Percentiles rank a stretch among this genome's conserved stretches.
Conservation (phyloP, 768 basidiomycete species). For the Cystofilobasidium capitatum region DNA sequence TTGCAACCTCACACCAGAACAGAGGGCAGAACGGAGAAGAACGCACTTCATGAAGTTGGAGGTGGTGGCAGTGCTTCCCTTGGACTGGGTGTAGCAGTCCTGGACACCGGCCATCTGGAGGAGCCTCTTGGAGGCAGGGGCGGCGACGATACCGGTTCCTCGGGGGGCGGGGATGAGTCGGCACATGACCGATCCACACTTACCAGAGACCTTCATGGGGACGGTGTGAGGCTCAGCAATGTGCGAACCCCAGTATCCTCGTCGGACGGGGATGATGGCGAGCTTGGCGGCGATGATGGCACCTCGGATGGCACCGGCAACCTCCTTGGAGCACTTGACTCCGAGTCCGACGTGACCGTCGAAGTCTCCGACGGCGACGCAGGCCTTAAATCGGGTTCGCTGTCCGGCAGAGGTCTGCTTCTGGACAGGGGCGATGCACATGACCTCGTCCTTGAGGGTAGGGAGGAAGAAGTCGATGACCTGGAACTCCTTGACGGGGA, state of each 20-base stretch:
- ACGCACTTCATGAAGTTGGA: constrained; percentile 96
- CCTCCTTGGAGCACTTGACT: constrained; percentile 99
- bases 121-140: constrained; percentile 91
- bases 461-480: constrained; percentile 99
- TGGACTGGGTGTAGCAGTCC: constrained; percentile 95
- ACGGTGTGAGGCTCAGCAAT: constrained; percentile 99
- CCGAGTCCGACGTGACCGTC: constrained; percentile 98
- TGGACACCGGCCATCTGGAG: constrained; percentile 95
- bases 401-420: constrained; percentile 99
- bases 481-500: constrained; percentile 98
- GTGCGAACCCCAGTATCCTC: constrained; percentile 99
- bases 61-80: constrained; percentile 88
- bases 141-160: constrained; percentile 98
- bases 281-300: constrained; percentile 99
- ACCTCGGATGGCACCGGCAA: constrained; percentile 97
- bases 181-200: constrained; percentile 98
- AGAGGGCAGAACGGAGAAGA: too few species aligned
- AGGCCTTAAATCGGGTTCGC: constrained; percentile 99
- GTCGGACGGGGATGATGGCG: constrained; percentile 91
- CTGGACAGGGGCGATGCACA: constrained; percentile 99
- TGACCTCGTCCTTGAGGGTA: constrained; percentile 96
- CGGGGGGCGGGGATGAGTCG: constrained; percentile 96
- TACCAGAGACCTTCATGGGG: constrained; percentile 95
- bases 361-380: constrained; percentile 97
- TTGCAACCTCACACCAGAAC: too few species aligned